A percentile compares a stretch with the other conserved stretches of the same genome.
phyloP scores from a whole-genome alignment of 768 basidiomycete species.

The Polyporus arcularius region DNA sequence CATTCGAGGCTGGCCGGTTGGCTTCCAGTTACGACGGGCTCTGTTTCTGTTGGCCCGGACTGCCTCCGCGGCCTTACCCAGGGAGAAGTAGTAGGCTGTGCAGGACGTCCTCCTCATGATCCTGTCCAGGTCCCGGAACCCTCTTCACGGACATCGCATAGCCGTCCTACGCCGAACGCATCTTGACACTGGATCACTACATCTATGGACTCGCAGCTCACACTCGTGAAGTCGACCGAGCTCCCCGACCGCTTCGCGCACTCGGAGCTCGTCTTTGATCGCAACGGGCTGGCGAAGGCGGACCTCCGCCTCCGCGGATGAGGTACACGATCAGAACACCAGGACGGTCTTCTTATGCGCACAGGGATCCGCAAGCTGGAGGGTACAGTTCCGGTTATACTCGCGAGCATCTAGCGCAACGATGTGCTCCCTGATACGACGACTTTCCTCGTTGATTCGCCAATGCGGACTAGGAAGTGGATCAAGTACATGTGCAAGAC shows the following conservation, averaged over 20 bases:
- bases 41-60: no score
- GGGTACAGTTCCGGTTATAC: not conserved
- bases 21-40: no score
- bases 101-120: no score
- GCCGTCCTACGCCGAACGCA: not conserved
- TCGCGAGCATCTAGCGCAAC: slow-evolving; percentile 1
- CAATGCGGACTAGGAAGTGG: slow-evolving; percentile 2
- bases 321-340: not conserved
- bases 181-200: not conserved
- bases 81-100: no score
- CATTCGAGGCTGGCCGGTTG: no score
- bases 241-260: slow-evolving; percentile 4
- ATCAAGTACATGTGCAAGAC: slow-evolving; percentile 1
- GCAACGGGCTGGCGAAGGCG: slow-evolving; percentile 7
- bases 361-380: not conserved
- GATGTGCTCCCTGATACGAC: slow-evolving; percentile 5
- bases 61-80: not conserved
- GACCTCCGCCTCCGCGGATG: not conserved
- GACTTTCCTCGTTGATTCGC: not conserved
- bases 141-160: no score
- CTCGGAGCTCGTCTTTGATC: slow-evolving; percentile 1
- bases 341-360: not conserved
- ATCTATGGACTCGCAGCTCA: slow-evolving; percentile 6
- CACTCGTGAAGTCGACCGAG: not conserved
- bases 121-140: no score